Conservation (phyloP, 2,329 filamentous ascomycete species). For the Diaporthe vexans region DNA sequence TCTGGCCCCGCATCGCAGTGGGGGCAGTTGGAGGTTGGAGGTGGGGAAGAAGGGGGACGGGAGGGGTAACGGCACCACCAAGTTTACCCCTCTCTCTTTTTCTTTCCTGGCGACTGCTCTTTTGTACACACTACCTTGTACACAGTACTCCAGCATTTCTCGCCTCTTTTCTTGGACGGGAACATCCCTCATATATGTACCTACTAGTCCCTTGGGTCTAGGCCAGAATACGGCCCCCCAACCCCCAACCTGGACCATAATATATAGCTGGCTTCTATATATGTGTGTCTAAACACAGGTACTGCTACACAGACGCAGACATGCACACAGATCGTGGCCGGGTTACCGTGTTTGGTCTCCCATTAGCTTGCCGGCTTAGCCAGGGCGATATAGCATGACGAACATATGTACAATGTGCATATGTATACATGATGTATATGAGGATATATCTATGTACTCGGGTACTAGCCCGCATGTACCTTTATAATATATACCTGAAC, state of each 20-base stretch:
- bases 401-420: not conserved
- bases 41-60: not conserved
- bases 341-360: not conserved
- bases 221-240: too few relatives aligned
- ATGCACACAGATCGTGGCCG: not conserved
- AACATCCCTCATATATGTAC: too few relatives aligned
- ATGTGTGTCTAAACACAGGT: too few relatives aligned
- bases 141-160: not conserved
- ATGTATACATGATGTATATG: too few relatives aligned
- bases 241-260: too few relatives aligned
- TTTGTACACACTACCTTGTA: not conserved
- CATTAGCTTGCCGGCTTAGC: not conserved
- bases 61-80: not conserved
- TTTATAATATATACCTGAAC: not conserved
- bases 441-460: not conserved
- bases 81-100: not conserved
- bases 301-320: too few relatives aligned
- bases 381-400: not conserved
- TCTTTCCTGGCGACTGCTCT: not conserved
- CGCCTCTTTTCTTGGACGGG: too few relatives aligned
- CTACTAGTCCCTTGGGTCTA: too few relatives aligned
- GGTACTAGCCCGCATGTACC: not conserved
- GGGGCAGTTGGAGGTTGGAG: not conserved
- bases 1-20: slow-evolving; percentile 5
- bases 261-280: too few relatives aligned